Evolutionary conservation across 2,329 filamentous ascomycete genomes (phyloP).

Genomic region (Sordariomycetes sp.): DNA sequence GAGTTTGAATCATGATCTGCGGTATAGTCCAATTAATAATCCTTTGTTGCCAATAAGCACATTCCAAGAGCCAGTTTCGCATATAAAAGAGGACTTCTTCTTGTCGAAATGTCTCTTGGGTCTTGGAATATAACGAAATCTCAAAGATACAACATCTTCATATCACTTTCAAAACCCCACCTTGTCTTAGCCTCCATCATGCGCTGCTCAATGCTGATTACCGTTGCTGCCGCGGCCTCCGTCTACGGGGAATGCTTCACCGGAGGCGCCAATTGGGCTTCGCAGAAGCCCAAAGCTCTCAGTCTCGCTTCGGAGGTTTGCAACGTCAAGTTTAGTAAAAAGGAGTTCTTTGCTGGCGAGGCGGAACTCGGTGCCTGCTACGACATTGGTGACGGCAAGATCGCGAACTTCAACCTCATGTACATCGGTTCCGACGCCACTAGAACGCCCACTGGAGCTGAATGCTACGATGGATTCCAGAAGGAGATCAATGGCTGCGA

Average conservation of each 20-base stretch:
- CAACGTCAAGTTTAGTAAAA: background rate
- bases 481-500: conserved; percentile 1
- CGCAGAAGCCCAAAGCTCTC: background rate
- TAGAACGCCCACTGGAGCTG: conserved; percentile 7
- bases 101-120: no score
- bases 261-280: background rate
- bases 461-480: conserved; percentile 1
- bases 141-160: no score
- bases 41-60: no score
- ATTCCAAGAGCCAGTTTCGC: no score
- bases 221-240: background rate
- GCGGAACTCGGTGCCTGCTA: background rate
- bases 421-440: background rate
- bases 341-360: background rate
- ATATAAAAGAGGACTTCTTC: no score
- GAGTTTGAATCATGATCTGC: no score
- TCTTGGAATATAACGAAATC: no score
- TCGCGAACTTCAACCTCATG: background rate
- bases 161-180: no score
- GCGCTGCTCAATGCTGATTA: background rate
- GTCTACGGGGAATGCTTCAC: background rate
- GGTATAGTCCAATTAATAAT: no score
- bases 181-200: background rate
- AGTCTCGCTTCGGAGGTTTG: background rate
- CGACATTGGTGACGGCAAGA: background rate